These are phyloP conservation scores for Paramyrothecium roridum DNA, from an alignment of 2,329 filamentous ascomycete species.

Conservation along the genomic window DNA sequence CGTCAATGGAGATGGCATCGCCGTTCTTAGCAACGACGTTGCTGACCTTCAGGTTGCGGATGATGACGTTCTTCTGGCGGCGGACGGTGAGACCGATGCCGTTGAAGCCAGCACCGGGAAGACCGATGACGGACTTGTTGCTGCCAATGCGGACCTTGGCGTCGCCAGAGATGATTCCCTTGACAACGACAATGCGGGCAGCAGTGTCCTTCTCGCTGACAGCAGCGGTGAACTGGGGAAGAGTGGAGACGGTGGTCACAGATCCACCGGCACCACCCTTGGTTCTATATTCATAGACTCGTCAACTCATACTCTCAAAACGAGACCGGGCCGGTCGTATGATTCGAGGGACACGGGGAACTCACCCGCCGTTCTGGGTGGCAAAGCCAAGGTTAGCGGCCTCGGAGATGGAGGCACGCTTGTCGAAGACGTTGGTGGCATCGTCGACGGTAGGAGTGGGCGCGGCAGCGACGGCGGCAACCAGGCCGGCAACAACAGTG, in stretches of 20 bases:
- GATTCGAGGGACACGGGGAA: background rate
- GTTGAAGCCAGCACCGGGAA: conserved; percentile 24
- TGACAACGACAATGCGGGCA: conserved; percentile 32
- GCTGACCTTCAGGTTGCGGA: conserved; percentile 55
- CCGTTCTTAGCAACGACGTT: conserved; percentile 53
- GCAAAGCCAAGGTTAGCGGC: conserved; percentile 21
- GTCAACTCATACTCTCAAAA: no score
- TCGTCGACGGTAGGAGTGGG: conserved; percentile 17
- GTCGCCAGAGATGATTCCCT: conserved; percentile 30
- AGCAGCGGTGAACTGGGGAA: conserved; percentile 38
- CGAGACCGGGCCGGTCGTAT: background rate
- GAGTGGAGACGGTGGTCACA: conserved; percentile 42
- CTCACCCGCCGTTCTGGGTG: conserved; percentile 11
- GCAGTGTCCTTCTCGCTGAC: conserved; percentile 32
- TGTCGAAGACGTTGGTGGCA: conserved; percentile 12
- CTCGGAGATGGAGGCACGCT: conserved; percentile 21
- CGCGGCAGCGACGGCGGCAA: conserved; percentile 13
- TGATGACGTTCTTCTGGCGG: conserved; percentile 50
- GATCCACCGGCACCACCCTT: conserved; percentile 44
- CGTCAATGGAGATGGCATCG: conserved; percentile 47
- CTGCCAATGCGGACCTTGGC: conserved; percentile 32
- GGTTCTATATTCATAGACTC: conserved; percentile 24
- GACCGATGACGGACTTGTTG: conserved; percentile 40
- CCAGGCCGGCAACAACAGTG: conserved; percentile 12
- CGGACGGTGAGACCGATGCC: conserved; percentile 49